Evolutionary conservation across 2,329 filamentous ascomycete genomes (phyloP).

Genomic region (Diaporthe citri): DNA sequence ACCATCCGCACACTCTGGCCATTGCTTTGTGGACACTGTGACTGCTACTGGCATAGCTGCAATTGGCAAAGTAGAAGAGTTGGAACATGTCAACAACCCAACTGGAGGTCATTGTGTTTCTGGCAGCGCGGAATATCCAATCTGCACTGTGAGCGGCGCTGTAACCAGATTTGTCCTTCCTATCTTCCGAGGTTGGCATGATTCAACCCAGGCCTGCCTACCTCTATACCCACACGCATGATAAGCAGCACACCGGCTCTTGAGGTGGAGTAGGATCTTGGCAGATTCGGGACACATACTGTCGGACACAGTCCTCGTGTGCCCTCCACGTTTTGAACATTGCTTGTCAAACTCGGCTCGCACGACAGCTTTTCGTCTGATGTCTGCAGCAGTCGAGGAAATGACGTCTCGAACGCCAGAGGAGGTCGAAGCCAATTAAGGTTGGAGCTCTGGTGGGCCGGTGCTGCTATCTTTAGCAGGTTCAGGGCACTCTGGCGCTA

Average conservation of each 20-base stretch:
- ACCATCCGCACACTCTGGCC: neutral
- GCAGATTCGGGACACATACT: neutral
- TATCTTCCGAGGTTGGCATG: neutral
- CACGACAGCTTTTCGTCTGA: conserved; percentile 11
- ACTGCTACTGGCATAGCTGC: neutral
- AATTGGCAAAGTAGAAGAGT: neutral
- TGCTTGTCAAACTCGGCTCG: conserved; percentile 17
- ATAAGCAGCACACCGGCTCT: neutral
- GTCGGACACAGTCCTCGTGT: conserved; percentile 1
- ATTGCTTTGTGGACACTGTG: neutral
- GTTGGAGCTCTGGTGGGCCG: conserved; percentile 36
- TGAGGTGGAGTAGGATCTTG: neutral
- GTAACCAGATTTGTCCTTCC: neutral
- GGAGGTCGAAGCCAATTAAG: conserved; percentile 22
- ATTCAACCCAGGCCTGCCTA: neutral
- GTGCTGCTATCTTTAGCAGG: conserved; percentile 30
- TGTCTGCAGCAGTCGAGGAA: neutral
- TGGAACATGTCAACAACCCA: neutral
- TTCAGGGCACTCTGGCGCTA: conserved; percentile 6
- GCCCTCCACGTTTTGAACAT: neutral
- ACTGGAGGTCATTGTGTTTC: neutral
- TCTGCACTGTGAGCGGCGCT: neutral
- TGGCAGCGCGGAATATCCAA: neutral
- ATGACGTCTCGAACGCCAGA: conserved; percentile 8
- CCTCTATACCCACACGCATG: neutral